These are phyloP conservation scores for Termitomyces sp. DNA, from an alignment of 768 basidiomycete genomes.

Conservation along the genomic window DNA sequence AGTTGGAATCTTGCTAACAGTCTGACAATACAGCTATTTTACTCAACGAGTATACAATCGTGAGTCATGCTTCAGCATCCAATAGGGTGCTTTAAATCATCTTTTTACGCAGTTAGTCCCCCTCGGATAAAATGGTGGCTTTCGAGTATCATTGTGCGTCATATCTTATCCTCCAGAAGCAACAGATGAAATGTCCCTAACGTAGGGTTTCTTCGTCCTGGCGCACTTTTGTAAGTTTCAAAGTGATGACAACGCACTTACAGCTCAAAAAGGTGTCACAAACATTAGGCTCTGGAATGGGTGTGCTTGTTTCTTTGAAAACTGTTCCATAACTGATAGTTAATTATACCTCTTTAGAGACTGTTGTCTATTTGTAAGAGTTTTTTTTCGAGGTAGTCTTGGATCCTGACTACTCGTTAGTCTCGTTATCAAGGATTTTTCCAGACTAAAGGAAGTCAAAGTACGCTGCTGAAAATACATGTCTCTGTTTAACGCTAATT, in stretches of 20 bases:
- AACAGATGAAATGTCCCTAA: background rate
- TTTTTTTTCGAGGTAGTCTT: background rate
- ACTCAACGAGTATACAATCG: conserved; percentile 31
- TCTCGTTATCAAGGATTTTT: conserved; percentile 32
- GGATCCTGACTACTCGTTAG: conserved; percentile 14
- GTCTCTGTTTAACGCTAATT: background rate
- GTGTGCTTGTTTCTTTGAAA: conserved; percentile 16
- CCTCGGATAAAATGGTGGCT: conserved; percentile 29
- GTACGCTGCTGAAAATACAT: conserved; percentile 19
- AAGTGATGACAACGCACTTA: background rate
- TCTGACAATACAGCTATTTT: conserved; percentile 27
- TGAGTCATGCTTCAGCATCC: conserved; percentile 16
- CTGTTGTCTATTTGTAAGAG: conserved; percentile 30
- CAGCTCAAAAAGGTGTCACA: background rate
- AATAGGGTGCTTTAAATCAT: background rate
- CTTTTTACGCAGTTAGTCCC: conserved; percentile 26
- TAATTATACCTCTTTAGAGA: conserved; percentile 21
- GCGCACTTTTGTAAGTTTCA: conserved; percentile 33
- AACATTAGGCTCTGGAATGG: conserved; percentile 33
- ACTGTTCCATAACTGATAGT: background rate
- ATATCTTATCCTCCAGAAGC: background rate
- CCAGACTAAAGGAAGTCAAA: conserved; percentile 26
- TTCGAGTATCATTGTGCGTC: conserved; percentile 27
- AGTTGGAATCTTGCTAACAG: background rate
- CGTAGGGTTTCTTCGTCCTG: conserved; percentile 26